Percentiles rank a stretch among this genome's conserved stretches.
phyloP scores from a whole-genome alignment of 495 filamentous ascomycete species.

The Lasiosphaeria ovina region DNA sequence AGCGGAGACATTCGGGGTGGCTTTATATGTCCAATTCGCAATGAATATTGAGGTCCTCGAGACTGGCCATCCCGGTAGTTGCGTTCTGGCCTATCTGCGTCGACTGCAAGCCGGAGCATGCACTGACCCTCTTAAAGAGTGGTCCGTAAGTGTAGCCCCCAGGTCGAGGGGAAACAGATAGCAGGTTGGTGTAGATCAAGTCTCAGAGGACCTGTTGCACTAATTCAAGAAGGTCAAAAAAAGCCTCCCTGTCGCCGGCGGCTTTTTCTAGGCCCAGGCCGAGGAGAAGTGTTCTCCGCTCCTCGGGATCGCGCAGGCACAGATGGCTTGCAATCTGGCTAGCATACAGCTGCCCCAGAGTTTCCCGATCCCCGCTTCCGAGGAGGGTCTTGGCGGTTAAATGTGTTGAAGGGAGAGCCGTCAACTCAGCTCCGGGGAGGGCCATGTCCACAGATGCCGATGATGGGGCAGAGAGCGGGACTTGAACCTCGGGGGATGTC shows the following conservation, averaged over 20 bases:
- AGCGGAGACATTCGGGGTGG: too few relatives aligned
- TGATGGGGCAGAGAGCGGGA: conserved; percentile 71
- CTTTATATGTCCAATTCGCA: too few relatives aligned
- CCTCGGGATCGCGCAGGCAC: conserved; percentile 65
- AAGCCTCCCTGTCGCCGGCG: conserved; percentile 65
- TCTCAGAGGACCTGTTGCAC: conserved; percentile 57
- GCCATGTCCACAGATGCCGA: conserved; percentile 56
- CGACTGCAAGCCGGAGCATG: too few relatives aligned
- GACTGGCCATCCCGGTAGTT: too few relatives aligned
- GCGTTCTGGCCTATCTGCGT: too few relatives aligned
- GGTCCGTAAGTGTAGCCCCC: not conserved
- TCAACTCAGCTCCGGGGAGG: conserved; percentile 49
- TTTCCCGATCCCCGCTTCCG: conserved; percentile 73
- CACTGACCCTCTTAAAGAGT: too few relatives aligned
- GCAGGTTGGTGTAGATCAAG: not conserved
- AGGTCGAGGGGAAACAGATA: not conserved
- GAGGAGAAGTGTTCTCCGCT: conserved; percentile 75
- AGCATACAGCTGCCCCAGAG: conserved; percentile 80
- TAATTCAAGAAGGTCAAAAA: conserved; percentile 80
- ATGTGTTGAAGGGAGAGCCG: conserved; percentile 71
- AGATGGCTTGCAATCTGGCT: conserved; percentile 84
- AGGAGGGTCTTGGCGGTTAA: conserved; percentile 86
- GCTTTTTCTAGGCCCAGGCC: conserved; percentile 73
- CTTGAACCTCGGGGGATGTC: conserved; percentile 66
- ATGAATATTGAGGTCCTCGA: too few relatives aligned